A percentile compares a stretch with the other conserved stretches of the same genome.
Evolutionary conservation across 306 rosid species (phyloP).

Genomic region (Sphenostylis stenocarpa): DNA sequence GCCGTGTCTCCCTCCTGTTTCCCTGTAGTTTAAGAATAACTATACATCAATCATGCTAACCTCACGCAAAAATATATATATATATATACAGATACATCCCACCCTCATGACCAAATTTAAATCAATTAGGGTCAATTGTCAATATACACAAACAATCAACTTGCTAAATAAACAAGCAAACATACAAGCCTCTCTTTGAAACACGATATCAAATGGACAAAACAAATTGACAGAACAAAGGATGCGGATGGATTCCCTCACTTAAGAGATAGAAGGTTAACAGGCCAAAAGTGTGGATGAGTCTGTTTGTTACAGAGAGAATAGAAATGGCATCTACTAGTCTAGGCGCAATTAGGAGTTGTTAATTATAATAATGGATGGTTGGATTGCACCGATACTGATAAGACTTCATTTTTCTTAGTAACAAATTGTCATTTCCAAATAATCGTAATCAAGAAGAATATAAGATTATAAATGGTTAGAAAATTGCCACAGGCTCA

Average conservation of each 20-base stretch:
- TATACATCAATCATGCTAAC: slow-evolving; percentile 11
- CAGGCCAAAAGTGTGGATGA: not conserved
- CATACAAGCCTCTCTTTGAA: not conserved
- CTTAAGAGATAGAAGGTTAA: not conserved
- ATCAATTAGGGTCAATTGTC: not conserved
- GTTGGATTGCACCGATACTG: not conserved
- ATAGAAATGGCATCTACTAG: not conserved
- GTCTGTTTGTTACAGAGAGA: not conserved
- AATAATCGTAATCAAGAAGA: not conserved
- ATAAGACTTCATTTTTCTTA: not conserved
- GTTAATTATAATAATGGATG: not conserved
- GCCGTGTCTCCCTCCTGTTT: slow-evolving; percentile 92
- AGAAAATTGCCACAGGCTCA: not conserved
- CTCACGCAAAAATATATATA: not conserved
- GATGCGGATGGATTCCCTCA: not conserved
- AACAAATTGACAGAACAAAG: not conserved
- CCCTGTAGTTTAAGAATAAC: slow-evolving; percentile 60
- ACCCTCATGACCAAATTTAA: slow-evolving; percentile 9
- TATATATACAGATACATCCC: not conserved
- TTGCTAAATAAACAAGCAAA: not conserved
- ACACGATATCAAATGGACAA: not conserved
- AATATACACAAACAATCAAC: not conserved
- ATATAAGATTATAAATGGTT: not conserved
- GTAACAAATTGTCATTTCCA: not conserved
- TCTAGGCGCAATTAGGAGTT: not conserved